These are phyloP conservation scores for Ilyonectria sp. DNA, from an alignment of 2,329 filamentous ascomycete species.

Conservation along the genomic window DNA sequence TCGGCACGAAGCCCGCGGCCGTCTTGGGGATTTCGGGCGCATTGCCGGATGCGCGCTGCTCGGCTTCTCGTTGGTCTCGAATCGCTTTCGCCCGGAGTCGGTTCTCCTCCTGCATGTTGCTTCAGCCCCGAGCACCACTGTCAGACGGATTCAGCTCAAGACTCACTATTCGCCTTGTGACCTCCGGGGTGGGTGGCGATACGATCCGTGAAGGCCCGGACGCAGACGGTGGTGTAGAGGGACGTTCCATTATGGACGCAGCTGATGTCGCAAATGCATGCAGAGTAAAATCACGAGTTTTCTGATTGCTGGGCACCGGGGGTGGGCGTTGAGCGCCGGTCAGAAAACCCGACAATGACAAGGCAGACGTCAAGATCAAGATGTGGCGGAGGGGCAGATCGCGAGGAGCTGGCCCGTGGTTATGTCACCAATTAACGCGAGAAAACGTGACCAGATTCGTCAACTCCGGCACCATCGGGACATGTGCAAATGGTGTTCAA, in stretches of 20 bases:
- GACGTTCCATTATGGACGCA: conserved; percentile 60
- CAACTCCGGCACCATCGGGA: conserved; percentile 12
- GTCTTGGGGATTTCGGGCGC: conserved; percentile 62
- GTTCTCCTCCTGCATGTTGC: conserved; percentile 79
- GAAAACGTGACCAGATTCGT: conserved; percentile 48
- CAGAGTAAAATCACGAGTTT: neutral
- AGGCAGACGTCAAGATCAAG: conserved; percentile 25
- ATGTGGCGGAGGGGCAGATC: conserved; percentile 49
- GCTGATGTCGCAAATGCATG: neutral
- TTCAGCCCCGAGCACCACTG: neutral
- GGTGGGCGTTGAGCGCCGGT: neutral
- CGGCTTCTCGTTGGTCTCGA: conserved; percentile 80
- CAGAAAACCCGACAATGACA: neutral
- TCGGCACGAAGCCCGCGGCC: conserved; percentile 80
- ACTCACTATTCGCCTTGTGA: conserved; percentile 69
- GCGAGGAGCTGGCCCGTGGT: conserved; percentile 37
- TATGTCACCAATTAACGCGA: conserved; percentile 51
- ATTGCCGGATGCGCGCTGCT: conserved; percentile 63
- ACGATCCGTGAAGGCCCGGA: conserved; percentile 50
- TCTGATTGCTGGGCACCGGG: neutral
- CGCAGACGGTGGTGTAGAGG: conserved; percentile 61
- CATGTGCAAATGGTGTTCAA: neutral
- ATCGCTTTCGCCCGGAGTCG: conserved; percentile 91
- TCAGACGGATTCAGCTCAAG: neutral
- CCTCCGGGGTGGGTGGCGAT: conserved; percentile 69